Conservation (phyloP, 345 rosid species). For the Eucalyptus lansdowneana region DNA sequence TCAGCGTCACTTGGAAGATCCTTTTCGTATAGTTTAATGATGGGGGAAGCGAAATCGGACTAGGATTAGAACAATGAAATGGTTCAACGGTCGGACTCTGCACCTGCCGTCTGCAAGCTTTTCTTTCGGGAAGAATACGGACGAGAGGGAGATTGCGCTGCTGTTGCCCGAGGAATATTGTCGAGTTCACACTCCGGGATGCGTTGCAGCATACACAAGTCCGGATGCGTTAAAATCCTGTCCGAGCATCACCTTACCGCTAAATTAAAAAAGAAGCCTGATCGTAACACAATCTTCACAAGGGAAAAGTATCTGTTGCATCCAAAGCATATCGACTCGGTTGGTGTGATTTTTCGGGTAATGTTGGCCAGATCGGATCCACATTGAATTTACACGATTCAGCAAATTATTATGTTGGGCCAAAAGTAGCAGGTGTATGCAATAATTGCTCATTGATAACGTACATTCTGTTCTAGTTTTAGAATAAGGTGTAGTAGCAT, state of each 20-base stretch:
- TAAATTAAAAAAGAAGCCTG: background rate
- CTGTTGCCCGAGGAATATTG: background rate
- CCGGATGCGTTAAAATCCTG: background rate
- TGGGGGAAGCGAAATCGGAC: background rate
- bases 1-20: background rate
- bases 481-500: no score
- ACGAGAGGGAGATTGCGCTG: background rate
- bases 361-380: fast-evolving
- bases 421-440: background rate
- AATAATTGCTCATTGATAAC: background rate
- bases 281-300: background rate
- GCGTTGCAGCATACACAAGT: background rate
- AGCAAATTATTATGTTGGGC: fast-evolving
- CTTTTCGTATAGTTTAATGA: background rate
- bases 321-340: background rate
- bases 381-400: background rate
- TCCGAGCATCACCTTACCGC: background rate
- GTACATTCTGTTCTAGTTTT: background rate
- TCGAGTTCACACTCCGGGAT: background rate
- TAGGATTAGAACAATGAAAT: background rate
- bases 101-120: background rate
- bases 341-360: no score
- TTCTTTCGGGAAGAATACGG: background rate
- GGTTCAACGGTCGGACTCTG: background rate
- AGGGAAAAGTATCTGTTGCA: background rate